Evolutionary conservation across 805 yeast genomes (phyloP).

Genomic region (Pichia pseudocactophila): DNA sequence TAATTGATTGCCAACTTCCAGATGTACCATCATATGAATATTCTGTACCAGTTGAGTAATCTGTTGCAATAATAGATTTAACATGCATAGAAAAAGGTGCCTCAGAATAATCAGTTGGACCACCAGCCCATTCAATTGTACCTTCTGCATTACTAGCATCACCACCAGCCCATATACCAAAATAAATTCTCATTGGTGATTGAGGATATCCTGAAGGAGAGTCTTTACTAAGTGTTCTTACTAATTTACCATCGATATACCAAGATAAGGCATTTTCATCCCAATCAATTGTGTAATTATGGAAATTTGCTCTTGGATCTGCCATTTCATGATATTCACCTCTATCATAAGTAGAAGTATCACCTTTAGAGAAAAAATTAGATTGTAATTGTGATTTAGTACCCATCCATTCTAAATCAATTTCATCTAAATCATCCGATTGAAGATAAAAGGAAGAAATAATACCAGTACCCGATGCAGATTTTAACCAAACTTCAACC

Average conservation of each 20-base stretch:
- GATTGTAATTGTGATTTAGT: constrained; percentile 73
- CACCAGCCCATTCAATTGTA: constrained; percentile 81
- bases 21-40: constrained; percentile 46
- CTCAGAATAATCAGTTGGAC: constrained; percentile 50
- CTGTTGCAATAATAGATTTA: constrained; percentile 50
- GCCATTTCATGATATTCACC: constrained; percentile 60
- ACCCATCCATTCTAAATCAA: constrained; percentile 84
- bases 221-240: constrained; percentile 51
- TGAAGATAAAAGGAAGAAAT: constrained; percentile 76
- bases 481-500: constrained; percentile 60
- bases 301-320: constrained; percentile 50
- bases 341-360: constrained; percentile 67
- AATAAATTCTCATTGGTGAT: constrained; percentile 60
- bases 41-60: constrained; percentile 56
- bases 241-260: constrained; percentile 60
- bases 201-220: constrained; percentile 75
- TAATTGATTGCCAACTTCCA: constrained; percentile 54
- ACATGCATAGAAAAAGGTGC: constrained; percentile 67
- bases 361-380: constrained; percentile 75
- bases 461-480: constrained; percentile 73
- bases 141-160: constrained; percentile 56
- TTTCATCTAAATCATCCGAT: constrained; percentile 79
- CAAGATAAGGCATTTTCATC: constrained; percentile 54
- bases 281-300: constrained; percentile 85
- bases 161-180: constrained; percentile 83